Evolutionary conservation across 345 rosid genomes (phyloP).

Genomic region (Clausena lansium): DNA sequence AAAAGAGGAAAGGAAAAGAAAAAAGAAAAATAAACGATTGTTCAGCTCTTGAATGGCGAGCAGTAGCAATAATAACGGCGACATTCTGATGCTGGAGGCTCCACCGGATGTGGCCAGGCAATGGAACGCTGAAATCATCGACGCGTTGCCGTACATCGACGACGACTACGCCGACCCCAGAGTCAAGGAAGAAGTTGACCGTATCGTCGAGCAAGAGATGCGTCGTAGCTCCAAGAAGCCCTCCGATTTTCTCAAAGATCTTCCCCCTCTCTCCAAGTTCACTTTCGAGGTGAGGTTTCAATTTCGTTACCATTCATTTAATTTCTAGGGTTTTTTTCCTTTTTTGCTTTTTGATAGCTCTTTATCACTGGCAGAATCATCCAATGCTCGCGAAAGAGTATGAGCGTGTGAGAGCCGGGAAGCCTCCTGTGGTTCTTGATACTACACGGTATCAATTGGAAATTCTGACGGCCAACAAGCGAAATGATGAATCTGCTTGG

Average conservation of each 20-base stretch:
- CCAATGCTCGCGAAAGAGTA: conserved; percentile 87
- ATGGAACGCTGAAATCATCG: conserved; percentile 82
- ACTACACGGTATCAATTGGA: conserved; percentile 74
- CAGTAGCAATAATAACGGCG: conserved; percentile 35
- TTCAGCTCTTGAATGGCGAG: conserved; percentile 23
- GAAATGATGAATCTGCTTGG: conserved; percentile 86
- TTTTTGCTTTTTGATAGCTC: not conserved
- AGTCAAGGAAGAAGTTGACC: conserved; percentile 83
- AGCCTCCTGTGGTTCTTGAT: conserved; percentile 77
- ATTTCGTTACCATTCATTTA: not conserved
- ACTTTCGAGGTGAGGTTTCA: conserved; percentile 53
- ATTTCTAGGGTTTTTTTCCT: not conserved
- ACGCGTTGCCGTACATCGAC: conserved; percentile 95
- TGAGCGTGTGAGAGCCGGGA: conserved; percentile 92
- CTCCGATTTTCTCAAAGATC: conserved; percentile 74
- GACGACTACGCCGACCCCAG: conserved; percentile 75
- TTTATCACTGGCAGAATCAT: conserved; percentile 47
- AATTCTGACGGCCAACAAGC: conserved; percentile 54
- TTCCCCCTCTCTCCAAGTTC: conserved; percentile 71
- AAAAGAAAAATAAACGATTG: too few relatives aligned
- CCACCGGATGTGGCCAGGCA: conserved; percentile 56
- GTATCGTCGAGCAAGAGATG: conserved; percentile 95
- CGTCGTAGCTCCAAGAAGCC: conserved; percentile 88
- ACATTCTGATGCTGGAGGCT: conserved; percentile 79
- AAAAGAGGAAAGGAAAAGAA: not conserved